Base-by-base conservation (phyloP, 805 yeast species). In the Wickerhamomyces rabaulensis region DNA sequence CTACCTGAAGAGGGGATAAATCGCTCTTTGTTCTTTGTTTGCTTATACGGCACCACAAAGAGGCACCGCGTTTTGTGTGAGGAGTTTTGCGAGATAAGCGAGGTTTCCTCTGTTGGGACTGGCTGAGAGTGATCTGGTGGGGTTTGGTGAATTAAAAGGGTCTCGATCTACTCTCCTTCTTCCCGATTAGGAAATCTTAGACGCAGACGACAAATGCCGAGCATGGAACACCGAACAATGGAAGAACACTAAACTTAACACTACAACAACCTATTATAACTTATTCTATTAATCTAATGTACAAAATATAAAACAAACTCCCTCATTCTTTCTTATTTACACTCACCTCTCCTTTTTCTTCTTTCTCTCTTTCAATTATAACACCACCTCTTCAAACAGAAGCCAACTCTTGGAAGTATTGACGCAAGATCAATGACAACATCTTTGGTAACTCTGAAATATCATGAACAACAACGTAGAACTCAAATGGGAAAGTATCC, bases 401-500 rank as follows among this genome's bases (percentile, higher is more conserved):
- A 4, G 82, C 83, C 38, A 80, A 61, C 60, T 89, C 95, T 1
- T 89, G 74, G 65, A 94, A 95, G 66, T 87, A 94, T 65, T 94
- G 99, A 58, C 98, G 80, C 49, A 94, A 74, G 52, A 95, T 92
- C 54, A 85, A 73, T 2, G 97, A 80, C 45, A 94, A 73, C 84
- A 94, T 90, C 60, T 84, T 87, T 15, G 99, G 99, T 35, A 94
- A 74, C 67, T 92, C 98, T 41, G 76, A 76, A 54, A 95, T 86
- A 60, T 92, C 82, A 56, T 87, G 82, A 22, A 94, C 97, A 54
- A 95, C 92, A 49, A 92, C 97, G 62, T 92, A 94, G 63, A 86
- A 94, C 62, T 94, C 98, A 67, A 94, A 94, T 56, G 99, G 98
- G 82, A 94, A 94, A 25, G 87, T 78, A 57, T 92, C 97, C 64